Conservation (phyloP, 2,329 filamentous ascomycete genomes). For the Xylariaceae sp. region DNA sequence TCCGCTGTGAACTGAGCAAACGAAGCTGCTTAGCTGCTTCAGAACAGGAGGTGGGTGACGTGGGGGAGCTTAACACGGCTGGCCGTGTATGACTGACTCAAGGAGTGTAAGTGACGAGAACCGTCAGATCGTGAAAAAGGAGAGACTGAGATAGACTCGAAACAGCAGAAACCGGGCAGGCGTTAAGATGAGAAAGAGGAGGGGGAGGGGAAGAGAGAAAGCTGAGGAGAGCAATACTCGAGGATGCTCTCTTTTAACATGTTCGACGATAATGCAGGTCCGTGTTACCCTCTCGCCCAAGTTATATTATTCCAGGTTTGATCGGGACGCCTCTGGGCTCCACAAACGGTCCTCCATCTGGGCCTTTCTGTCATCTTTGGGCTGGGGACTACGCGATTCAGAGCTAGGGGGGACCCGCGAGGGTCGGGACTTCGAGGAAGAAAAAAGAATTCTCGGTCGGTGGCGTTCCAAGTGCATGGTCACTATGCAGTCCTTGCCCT, state of each 20-base stretch:
- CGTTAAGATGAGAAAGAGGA: slow-evolving; percentile 23
- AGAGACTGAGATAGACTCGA: slow-evolving; percentile 33
- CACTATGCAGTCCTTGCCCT: not conserved
- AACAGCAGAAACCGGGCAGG: slow-evolving; percentile 28
- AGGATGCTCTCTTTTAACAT: slow-evolving; percentile 22
- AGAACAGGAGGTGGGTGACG: slow-evolving; percentile 22
- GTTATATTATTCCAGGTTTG: slow-evolving; percentile 13
- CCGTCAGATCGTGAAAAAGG: slow-evolving; percentile 28
- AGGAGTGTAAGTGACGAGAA: slow-evolving; percentile 30
- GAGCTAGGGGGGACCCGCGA: not conserved
- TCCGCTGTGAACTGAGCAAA: slow-evolving; percentile 30
- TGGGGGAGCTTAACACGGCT: slow-evolving; percentile 26
- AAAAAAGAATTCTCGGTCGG: slow-evolving; percentile 2
- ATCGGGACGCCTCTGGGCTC: slow-evolving; percentile 18
- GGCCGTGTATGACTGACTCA: slow-evolving; percentile 30
- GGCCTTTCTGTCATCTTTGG: not conserved
- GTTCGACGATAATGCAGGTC: not conserved
- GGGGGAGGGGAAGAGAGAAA: slow-evolving; percentile 23
- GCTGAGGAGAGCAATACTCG: slow-evolving; percentile 20
- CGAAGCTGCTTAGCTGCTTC: slow-evolving; percentile 26
- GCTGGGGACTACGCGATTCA: not conserved
- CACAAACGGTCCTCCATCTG: slow-evolving; percentile 15
- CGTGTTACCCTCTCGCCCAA: not conserved
- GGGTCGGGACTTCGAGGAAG: not conserved
- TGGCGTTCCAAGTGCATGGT: slow-evolving; percentile 5